A percentile compares a stretch with the other conserved stretches of the same genome.
phyloP scores from a whole-genome alignment of 2,329 filamentous ascomycete genomes.

The Botrytis fragariae region DNA sequence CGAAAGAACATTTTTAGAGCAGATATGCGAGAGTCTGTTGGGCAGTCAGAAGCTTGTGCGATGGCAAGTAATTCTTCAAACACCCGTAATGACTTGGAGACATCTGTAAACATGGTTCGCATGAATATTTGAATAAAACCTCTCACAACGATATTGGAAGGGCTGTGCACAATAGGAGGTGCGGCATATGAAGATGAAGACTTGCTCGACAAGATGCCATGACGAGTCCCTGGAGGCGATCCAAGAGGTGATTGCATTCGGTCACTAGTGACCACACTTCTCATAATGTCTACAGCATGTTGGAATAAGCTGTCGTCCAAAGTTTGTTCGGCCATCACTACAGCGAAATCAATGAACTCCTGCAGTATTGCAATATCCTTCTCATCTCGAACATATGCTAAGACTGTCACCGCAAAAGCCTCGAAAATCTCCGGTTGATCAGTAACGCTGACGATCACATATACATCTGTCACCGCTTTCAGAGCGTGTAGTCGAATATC shows the following conservation, averaged over 20 bases:
- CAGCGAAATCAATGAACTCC: constrained; percentile 62
- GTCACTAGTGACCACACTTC: constrained; percentile 50
- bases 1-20: constrained; percentile 79
- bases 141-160: constrained; percentile 67
- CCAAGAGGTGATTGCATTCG: constrained; percentile 43
- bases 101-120: constrained; percentile 64
- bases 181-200: constrained; percentile 24
- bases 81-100: constrained; percentile 59
- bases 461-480: constrained; percentile 53
- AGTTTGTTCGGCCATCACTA: constrained; percentile 57
- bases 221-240: constrained; percentile 34
- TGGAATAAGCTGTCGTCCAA: constrained; percentile 59
- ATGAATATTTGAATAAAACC: constrained; percentile 77
- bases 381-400: constrained; percentile 61
- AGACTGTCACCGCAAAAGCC: constrained; percentile 58
- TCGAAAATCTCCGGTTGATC: constrained; percentile 56
- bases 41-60: constrained; percentile 56
- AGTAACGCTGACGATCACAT: constrained; percentile 48
- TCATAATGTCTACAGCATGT: constrained; percentile 53
- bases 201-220: constrained; percentile 28
- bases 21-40: constrained; percentile 67
- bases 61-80: constrained; percentile 65
- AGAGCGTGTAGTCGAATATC: constrained; percentile 62
- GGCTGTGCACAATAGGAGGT: constrained; percentile 43
- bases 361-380: constrained; percentile 63